Evolutionary conservation across 352 stramenopile species (phyloP), one percentile per base, ranked within the genome.

Genomic region (Elongisporangium senticosum): DNA sequence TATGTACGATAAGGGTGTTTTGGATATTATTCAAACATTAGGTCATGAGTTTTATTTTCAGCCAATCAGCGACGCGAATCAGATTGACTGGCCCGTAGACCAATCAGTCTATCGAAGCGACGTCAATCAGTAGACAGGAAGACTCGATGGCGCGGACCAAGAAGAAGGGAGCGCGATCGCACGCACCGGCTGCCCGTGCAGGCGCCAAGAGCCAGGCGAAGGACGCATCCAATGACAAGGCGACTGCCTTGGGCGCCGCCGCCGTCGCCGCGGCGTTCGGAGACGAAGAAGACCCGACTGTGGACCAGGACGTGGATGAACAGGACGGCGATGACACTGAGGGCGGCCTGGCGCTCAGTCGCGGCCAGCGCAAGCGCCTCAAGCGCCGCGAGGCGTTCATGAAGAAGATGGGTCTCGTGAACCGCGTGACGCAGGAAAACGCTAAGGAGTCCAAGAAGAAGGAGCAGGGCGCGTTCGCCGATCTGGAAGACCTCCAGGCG

Each of bases 381-480:
- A 95, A 93, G 65, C 81, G 83, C 4, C 86, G 86, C 14, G 68
- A 68, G 14, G 83, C 86, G 55, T 93, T 95, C 64, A 78, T 93
- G 73, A 80, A 79, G 56, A 95, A 95, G 67, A 93, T 93, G 82
- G 86, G 83, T 4, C 72, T 95, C 26, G 86, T 93, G 55, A 68
- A 84, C 14, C 82, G 81, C 56, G 77, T 90, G 51, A 58, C 74
- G 51, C 50, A 72, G 50, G 79, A 89, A 52, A 81, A 89, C 61
- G 62, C 72, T 21, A 72, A 60, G 51, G 59, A 73, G 39, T 62
- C 69, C 49, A 79, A 88, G 65, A 72, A 79, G 51, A 21, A 69
- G 51, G 63, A 77, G 49, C 62, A 74, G 28, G 85, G 83, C 51
- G 75, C 77, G 64, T 95, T 95, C 53, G 72, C 79, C 39, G 83